Percentiles rank a stretch among this genome's conserved stretches.
Conservation (phyloP, 805 yeast species). For the Hanseniaspora valbyensis region DNA sequence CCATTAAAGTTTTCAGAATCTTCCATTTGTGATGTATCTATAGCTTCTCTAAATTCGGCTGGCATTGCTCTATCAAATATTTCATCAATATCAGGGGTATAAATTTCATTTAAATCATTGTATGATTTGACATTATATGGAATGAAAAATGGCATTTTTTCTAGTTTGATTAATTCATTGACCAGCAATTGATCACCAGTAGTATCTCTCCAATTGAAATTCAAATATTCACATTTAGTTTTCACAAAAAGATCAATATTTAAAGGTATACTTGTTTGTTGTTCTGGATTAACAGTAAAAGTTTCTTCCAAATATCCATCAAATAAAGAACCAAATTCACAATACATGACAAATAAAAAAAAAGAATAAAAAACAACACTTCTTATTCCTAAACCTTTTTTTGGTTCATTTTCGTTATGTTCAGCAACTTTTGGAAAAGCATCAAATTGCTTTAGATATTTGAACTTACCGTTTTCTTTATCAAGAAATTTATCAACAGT, state of each 20-base stretch:
- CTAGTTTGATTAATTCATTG: slow-evolving; percentile 58
- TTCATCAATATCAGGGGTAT: slow-evolving; percentile 54
- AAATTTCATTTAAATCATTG: slow-evolving; percentile 34
- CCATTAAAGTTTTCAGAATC: slow-evolving; percentile 49
- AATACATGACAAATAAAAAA: slow-evolving; percentile 62
- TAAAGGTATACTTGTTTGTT: slow-evolving; percentile 49
- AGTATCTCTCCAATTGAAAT: slow-evolving; percentile 64
- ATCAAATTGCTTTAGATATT: slow-evolving; percentile 14
- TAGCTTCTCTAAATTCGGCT: slow-evolving; percentile 48
- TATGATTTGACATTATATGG: slow-evolving; percentile 42
- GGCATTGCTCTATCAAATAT: slow-evolving; percentile 53
- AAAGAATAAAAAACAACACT: slow-evolving; percentile 53
- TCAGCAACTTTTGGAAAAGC: slow-evolving; percentile 46
- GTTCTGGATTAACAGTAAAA: slow-evolving; percentile 57
- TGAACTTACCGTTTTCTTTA: slow-evolving; percentile 5
- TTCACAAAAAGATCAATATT: slow-evolving; percentile 73
- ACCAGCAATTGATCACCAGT: slow-evolving; percentile 74
- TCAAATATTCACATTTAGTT: slow-evolving; percentile 70
- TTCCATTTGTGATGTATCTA: slow-evolving; percentile 33
- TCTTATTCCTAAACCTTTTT: slow-evolving; percentile 59
- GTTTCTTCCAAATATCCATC: slow-evolving; percentile 74
- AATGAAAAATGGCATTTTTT: slow-evolving; percentile 48
- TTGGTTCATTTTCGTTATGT: slow-evolving; percentile 60
- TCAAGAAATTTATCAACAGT: background rate
- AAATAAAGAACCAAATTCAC: slow-evolving; percentile 71